Evolutionary conservation across 2,329 filamentous ascomycete genomes (phyloP).

Genomic region (Penicillium italicum): DNA sequence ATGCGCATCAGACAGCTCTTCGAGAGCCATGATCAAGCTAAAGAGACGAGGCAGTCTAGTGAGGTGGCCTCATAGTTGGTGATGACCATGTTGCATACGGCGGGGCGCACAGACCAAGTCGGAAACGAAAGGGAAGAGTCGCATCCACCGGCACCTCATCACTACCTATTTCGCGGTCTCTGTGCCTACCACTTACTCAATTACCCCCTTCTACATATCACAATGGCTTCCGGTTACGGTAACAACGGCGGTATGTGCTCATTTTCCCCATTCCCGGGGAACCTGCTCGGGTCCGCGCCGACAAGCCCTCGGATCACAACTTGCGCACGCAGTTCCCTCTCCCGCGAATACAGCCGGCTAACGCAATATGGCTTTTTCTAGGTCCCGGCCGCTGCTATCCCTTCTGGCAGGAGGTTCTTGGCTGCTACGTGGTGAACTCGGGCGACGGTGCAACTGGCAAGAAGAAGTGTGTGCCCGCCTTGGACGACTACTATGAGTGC

Average conservation of each 20-base stretch:
- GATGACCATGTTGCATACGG: conserved; percentile 26
- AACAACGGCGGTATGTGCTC: conserved; percentile 52
- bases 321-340: conserved; percentile 17
- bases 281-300: conserved; percentile 9
- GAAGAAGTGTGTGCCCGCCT: conserved; percentile 76
- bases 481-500: conserved; percentile 99
- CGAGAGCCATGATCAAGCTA: conserved; percentile 34
- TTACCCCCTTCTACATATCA: conserved; percentile 23
- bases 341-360: conserved; percentile 22
- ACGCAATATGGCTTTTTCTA: conserved; percentile 33
- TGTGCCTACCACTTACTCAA: conserved; percentile 20
- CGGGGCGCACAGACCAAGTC: conserved; percentile 29
- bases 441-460: conserved; percentile 74
- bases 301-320: conserved; percentile 15
- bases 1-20: conserved; percentile 52
- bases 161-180: conserved; percentile 23
- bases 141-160: conserved; percentile 29
- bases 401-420: conserved; percentile 99
- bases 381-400: conserved; percentile 84
- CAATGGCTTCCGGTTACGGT: conserved; percentile 52
- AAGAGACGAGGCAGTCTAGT: conserved; percentile 17
- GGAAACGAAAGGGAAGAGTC: conserved; percentile 33
- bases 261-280: background rate
- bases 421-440: conserved; percentile 96
- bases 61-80: conserved; percentile 27